phyloP scores from a whole-genome alignment of 1,284 basidiomycete genomes.

The Coniferiporia sulphurascens region DNA sequence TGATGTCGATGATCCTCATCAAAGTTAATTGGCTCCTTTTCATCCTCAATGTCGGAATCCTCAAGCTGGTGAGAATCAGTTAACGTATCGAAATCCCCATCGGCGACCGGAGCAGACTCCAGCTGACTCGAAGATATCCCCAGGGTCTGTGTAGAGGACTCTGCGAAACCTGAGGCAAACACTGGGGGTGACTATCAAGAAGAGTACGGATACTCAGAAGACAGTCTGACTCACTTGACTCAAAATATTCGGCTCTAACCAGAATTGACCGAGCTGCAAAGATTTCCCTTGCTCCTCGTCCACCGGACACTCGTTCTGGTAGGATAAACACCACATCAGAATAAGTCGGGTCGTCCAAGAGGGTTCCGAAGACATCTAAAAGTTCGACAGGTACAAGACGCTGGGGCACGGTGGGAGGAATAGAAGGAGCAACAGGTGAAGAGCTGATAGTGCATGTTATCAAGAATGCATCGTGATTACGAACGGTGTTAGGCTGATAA shows the following conservation, averaged over 20 bases:
- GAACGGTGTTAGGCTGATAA: constrained; percentile 52
- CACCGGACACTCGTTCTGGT: constrained; percentile 38
- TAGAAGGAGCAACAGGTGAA: constrained; percentile 50
- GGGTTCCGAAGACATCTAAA: constrained; percentile 62
- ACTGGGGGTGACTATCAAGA: constrained; percentile 35
- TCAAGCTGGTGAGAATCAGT: constrained; percentile 38
- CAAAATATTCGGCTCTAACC: constrained; percentile 72
- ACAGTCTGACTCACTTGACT: constrained; percentile 46
- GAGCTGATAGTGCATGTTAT: constrained; percentile 79
- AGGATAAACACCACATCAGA: constrained; percentile 80
- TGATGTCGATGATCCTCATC: constrained; percentile 26
- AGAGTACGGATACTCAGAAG: not conserved
- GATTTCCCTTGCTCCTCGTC: constrained; percentile 42
- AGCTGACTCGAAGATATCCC: constrained; percentile 1
- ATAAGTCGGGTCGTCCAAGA: constrained; percentile 78
- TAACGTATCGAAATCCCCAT: constrained; percentile 26
- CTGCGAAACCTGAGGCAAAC: constrained; percentile 66
- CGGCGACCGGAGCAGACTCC: constrained; percentile 20
- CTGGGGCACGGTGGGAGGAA: constrained; percentile 39
- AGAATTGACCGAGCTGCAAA: constrained; percentile 67
- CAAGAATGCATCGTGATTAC: constrained; percentile 60
- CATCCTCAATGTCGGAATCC: constrained; percentile 63
- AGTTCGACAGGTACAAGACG: constrained; percentile 58
- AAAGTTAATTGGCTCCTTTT: constrained; percentile 25
- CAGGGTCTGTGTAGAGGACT: constrained; percentile 26